Evolutionary conservation across 2,329 filamentous ascomycete species (phyloP).

Genomic region (Clonostachys solani): DNA sequence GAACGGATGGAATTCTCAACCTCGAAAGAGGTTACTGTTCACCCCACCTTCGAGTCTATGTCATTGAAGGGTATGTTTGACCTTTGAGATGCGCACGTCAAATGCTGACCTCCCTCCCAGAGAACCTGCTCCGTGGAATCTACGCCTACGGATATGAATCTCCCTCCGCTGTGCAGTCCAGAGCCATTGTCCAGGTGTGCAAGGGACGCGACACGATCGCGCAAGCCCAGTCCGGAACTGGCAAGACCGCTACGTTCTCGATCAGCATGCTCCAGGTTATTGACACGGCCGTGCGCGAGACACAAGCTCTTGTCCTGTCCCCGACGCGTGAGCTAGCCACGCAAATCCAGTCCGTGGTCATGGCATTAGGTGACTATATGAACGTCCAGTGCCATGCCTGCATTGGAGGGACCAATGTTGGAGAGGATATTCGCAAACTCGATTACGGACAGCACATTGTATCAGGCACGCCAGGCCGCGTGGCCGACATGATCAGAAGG

Average conservation of each 20-base stretch:
- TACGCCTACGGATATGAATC: constrained; percentile 99
- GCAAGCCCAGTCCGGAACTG: constrained; percentile 94
- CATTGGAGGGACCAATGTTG: constrained; percentile 96
- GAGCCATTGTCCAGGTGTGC: constrained; percentile 97
- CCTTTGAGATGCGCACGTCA: neutral
- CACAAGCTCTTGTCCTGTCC: constrained; percentile 90
- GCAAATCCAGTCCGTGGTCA: constrained; percentile 97
- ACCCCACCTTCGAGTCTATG: constrained; percentile 93
- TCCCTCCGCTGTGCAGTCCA: constrained; percentile 94
- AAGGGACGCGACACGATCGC: constrained; percentile 98
- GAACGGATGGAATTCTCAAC: constrained; percentile 98
- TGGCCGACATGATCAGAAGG: constrained; percentile 62
- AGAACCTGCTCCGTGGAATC: constrained; percentile 92
- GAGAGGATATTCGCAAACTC: constrained; percentile 95
- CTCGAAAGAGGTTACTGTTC: constrained; percentile 94
- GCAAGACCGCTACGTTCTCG: constrained; percentile 95
- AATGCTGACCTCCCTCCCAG: constrained; percentile 28
- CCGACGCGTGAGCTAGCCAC: constrained; percentile 95
- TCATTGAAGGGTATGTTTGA: constrained; percentile 69
- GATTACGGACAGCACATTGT: constrained; percentile 98
- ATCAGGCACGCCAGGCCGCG: constrained; percentile 93
- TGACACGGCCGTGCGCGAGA: constrained; percentile 87
- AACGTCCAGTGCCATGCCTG: constrained; percentile 98
- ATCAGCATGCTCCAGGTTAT: constrained; percentile 96
- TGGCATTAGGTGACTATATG: constrained; percentile 99